Percentiles rank a stretch among this genome's conserved stretches.
These are phyloP conservation scores for Aspergillus affinis DNA, from an alignment of 495 filamentous ascomycete species.

Conservation along the genomic window DNA sequence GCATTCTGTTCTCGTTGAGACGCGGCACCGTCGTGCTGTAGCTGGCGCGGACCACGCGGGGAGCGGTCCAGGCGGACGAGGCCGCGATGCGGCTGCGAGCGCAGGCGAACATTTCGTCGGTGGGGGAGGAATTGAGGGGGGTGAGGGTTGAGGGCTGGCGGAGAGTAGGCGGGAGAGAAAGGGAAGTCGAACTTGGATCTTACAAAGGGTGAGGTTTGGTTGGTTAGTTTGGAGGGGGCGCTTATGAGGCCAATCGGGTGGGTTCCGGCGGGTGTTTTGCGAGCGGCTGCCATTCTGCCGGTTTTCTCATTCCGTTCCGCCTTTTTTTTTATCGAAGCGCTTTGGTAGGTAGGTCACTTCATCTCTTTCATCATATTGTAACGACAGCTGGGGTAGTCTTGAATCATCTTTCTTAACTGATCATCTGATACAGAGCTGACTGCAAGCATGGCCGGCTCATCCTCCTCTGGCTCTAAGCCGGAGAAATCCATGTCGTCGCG, in stretches of 20 bases:
- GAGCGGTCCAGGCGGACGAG: slow-evolving; percentile 36
- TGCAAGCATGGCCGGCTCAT: slow-evolving; percentile 32
- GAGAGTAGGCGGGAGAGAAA: slow-evolving; percentile 25
- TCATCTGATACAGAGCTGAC: not conserved
- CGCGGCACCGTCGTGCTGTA: slow-evolving; percentile 51
- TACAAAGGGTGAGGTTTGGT: slow-evolving; percentile 26
- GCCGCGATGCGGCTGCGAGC: slow-evolving; percentile 50
- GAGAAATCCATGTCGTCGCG: slow-evolving; percentile 83
- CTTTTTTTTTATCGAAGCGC: slow-evolving; percentile 13
- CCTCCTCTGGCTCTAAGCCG: slow-evolving; percentile 37
- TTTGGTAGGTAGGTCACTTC: slow-evolving; percentile 4
- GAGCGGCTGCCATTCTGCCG: slow-evolving; percentile 21
- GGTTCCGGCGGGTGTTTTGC: slow-evolving; percentile 13
- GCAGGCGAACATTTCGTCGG: slow-evolving; percentile 56
- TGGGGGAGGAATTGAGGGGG: slow-evolving; percentile 25
- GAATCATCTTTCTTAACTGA: not conserved
- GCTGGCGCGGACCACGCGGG: slow-evolving; percentile 37
- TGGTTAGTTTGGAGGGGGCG: slow-evolving; percentile 17
- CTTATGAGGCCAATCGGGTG: slow-evolving; percentile 26
- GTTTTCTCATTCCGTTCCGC: slow-evolving; percentile 13
- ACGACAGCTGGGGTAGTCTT: not conserved
- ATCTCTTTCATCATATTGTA: not conserved
- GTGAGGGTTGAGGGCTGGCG: slow-evolving; percentile 20
- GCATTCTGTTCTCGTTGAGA: slow-evolving; percentile 49
- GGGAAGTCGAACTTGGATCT: slow-evolving; percentile 18